Evolutionary conservation across 139 green algal genomes (phyloP), one percentile per base, ranked within the genome.

Genomic region (Haematococcus lacustris): DNA sequence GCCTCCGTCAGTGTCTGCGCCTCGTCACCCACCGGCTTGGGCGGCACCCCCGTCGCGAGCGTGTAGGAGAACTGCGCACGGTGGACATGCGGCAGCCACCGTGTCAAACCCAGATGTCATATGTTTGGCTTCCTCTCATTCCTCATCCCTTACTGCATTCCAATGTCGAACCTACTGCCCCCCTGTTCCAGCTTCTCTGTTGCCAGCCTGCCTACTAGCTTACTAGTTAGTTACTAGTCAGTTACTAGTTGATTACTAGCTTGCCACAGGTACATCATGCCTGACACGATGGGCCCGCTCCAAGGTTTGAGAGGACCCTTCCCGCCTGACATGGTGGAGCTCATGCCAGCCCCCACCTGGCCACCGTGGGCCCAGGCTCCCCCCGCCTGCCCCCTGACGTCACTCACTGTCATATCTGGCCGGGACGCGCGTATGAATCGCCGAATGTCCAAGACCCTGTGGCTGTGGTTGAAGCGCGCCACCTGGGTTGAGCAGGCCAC

Each of bases 381-480:
- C 13, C 21, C 21, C 21, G 47, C 47, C 21, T 57, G 47, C 21
- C 59, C 23, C 17, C 6, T 32, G 30, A 51, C 21, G 17, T 30
- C 4, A 64, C 79, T 66, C 38, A 77, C 68, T 3, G 66, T 13
- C 38, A 83, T 68, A 47, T 93, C 88, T 21, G 90, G 89, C 38
- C 85, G 78, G 0, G 88, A 84, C 1, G 88, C 84, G 3, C 73
- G 69, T 34, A 97, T 91, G 81, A 96, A 96, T 43, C 86, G 84
- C 43, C 92, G 78, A 50, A 97, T 91, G 79, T 97, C 87, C 2
- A 71, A 80, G 13, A 97, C 78, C 1, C 84, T 91, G 82, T 96
- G 90, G 0, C 41, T 82, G 47, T 87, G 74, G 76, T 97, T 97
- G 83, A 97, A 96, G 53, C 88, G 76, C 0, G 90, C 92, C 34